Evolutionary conservation across 345 rosid species (phyloP), one percentile per base, ranked within the genome.

Genomic region (Anastatica hierochuntica): DNA sequence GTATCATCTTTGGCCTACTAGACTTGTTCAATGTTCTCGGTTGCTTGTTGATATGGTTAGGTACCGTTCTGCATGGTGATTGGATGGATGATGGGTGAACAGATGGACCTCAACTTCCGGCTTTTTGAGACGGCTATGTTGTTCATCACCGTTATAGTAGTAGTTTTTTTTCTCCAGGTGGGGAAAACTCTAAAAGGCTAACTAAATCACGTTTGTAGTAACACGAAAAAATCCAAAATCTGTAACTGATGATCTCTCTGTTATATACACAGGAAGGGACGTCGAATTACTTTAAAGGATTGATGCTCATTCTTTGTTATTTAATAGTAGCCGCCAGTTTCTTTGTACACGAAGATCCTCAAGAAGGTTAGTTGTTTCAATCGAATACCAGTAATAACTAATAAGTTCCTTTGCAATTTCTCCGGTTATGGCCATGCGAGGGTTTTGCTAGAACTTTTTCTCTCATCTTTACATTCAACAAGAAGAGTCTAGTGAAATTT

Each of bases 121-220:
- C 88, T 84, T 13, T 90, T 90, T 30, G 96, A 90, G 80, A 90
- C 98, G 8, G 89, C 96, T 6, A 80, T 80, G 27, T 92, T 90
- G 50, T 75, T 82, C 64, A 78, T 86, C 37, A 82, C 95, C 6
- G 89, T 86, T 14, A 44, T 86, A 50, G 94, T 84, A 10, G 95
- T 84, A 63, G 96, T 87, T 53, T 86, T 84, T 65, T 74, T 84
- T 27, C 72, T 80, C 35, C 98, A 77, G 96, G 97, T 90, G 51
- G 34, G 64, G 48, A 33, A 39, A 39, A 16, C 40, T 7, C 2
- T 24, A 10, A 37, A 45, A 24, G 18, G 19, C 35, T 27, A 10
- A 5, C 20, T 36, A 4, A 35, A 27, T 41, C 17, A 17, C n/a
- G n/a, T n/a, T n/a, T n/a, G n/a, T n/a, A n/a, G n/a, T n/a, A n/a